Evolutionary conservation across 768 basidiomycete species (phyloP), one percentile per base, ranked within the genome.

Genomic region (Naganishia antarctica): DNA sequence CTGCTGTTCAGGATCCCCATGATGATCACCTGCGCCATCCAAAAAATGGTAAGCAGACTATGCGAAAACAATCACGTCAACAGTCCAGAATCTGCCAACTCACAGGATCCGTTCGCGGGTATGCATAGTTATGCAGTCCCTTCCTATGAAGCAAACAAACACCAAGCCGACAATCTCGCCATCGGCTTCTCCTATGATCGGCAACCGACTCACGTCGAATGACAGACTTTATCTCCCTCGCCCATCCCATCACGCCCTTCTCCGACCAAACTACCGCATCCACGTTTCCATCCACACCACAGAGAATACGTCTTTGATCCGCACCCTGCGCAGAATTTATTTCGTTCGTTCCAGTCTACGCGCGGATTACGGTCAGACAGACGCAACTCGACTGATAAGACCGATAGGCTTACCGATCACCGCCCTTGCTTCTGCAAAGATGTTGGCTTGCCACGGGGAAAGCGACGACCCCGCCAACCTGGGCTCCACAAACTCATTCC

Each of bases 251-350:
- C 69, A 0, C 32, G 29, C 1, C 53, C 59, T 45, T 58, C 50
- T 12, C 48, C 58, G 1, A 65, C 44, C 3, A 61, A 68, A 0
- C 88, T 83, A 6, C 83, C 80, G 76, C 94, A 99, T 4, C 84
- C 82, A 1, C 92, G 79, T 78, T 99, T 99, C 93, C 92, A 99
- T 0, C 94, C 94, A 3, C 85, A 91, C 94, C 94, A 97, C 69
- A 90, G 81, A 0, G 90, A 88, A 71, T 90, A 89, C 0, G 86
- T 84, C 1, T 83, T 82, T 0, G 86, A 83, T 3, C 92, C 91
- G 74, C 94, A 98, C 0, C 84, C 86, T 0, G 93, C 83, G 73
- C 94, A 98, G 75, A 90, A 93, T 90, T 86, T 90, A 78, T 93
- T 94, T 60, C 91, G 81, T 53, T 80, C 81, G 75, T 96, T 98